Base-by-base conservation (phyloP, 2,329 filamentous ascomycete genomes). In the Pseudopithomyces maydicus region DNA sequence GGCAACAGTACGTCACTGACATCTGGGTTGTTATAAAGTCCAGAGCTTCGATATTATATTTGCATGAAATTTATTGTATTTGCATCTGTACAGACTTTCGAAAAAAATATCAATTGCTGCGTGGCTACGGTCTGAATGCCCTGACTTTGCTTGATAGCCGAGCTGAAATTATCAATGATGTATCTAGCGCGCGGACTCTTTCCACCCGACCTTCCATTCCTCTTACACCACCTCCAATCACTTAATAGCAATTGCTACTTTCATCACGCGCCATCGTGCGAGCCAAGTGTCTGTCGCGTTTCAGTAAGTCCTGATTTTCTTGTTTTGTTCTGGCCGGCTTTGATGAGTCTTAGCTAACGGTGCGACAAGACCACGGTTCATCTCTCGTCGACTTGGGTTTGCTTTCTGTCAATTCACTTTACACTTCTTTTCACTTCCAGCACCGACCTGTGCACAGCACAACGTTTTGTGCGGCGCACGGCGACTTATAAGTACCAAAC, bases 321-420 rank as follows among this genome's bases (percentile, higher is more conserved):
- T 54, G 46, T 19, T 20, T 52, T 54, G 26, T 56, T 63, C 42
- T 47, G 56, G 54, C 53, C 41, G 57, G 50, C 54, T 58, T 60
- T 61, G 54, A 54, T 58, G 36, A 49, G 57, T 53, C 67, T 71
- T 69, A 72, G 62, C 50, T 46, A 45, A 52, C 50, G 41, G 69
- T 73, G 69, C 64, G 66, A 71, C 71, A 61, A 72, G 67, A 64
- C 48, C 66, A 65, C 70, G 66, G 67, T 70, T 72, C 66, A 64
- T 60, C 59, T 70, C 55, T 68, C 63, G 65, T 58, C 59, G 64
- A 71, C 66, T 72, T 74, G 66, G 61, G 63, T 61, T 66, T 66
- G 35, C 61, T 63, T 64, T 71, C 65, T 65, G 63, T 68, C 66
- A 68, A 65, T 68, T 69, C 66, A 68, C 68, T 66, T 64, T 59